Conservation (phyloP, 345 rosid species). For the Ceriops zippeliana region DNA sequence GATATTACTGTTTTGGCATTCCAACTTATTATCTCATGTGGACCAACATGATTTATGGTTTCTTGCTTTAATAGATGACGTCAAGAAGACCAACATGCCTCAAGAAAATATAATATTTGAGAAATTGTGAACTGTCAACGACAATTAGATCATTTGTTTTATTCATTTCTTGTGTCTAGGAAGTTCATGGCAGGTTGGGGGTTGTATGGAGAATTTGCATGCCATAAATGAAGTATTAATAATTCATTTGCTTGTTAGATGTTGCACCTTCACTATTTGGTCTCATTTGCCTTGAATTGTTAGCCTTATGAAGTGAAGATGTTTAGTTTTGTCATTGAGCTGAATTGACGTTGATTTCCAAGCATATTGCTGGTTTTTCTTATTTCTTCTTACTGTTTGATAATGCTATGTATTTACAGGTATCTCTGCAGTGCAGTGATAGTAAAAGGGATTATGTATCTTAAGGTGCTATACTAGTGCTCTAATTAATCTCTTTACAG, state of each 20-base stretch:
- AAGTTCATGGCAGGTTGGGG: no score
- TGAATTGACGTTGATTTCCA: not conserved
- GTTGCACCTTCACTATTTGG: not conserved
- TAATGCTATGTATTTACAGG: not conserved
- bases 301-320: not conserved
- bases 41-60: no score
- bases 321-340: not conserved
- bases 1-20: no score
- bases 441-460: not conserved
- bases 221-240: not conserved
- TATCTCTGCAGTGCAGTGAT: not conserved
- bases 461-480: not conserved
- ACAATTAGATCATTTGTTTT: no score
- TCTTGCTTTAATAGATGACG: no score
- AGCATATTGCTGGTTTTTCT: not conserved
- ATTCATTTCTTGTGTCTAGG: no score
- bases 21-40: no score
- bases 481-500: slow-evolving; percentile 34
- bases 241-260: not conserved
- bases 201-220: not conserved
- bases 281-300: not conserved
- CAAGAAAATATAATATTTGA: no score
- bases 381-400: not conserved
- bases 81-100: no score
- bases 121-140: no score